Conservation (phyloP, 1,284 basidiomycete species). For the Cutaneotrichosporon sp. region DNA sequence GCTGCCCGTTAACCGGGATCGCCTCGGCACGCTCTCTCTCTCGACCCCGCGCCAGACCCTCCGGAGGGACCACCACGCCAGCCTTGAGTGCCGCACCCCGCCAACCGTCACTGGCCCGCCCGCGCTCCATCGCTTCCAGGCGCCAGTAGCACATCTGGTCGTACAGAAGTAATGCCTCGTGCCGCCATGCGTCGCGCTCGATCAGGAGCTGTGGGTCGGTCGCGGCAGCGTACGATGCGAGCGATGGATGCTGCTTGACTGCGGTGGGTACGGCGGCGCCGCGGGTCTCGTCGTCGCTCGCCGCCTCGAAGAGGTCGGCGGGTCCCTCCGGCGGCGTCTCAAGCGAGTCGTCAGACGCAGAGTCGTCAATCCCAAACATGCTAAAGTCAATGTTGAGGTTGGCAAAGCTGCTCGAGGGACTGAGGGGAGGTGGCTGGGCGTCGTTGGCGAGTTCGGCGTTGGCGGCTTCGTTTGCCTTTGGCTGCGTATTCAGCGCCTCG, state of each 20-base stretch:
- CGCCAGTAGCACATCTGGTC: constrained; percentile 4
- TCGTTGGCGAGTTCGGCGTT: too few relatives aligned
- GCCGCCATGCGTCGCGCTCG: constrained; percentile 1
- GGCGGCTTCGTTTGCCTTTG: too few relatives aligned
- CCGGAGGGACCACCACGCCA: neutral
- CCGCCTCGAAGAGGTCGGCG: too few relatives aligned
- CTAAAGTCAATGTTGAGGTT: constrained; percentile 1
- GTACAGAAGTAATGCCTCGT: neutral
- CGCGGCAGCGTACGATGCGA: neutral
- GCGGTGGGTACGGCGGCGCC: too few relatives aligned
- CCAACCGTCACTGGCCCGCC: constrained; percentile 1
- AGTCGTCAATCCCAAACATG: neutral
- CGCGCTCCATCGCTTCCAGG: constrained; percentile 1
- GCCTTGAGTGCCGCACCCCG: neutral
- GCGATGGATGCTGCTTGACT: too few relatives aligned
- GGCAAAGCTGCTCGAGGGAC: neutral
- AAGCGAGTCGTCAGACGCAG: too few relatives aligned
- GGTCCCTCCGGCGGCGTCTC: too few relatives aligned
- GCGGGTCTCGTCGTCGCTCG: too few relatives aligned
- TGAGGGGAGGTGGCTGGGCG: neutral
- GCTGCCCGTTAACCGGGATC: too few relatives aligned
- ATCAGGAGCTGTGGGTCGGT: neutral
- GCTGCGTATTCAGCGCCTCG: neutral
- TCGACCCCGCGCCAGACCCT: too few relatives aligned
- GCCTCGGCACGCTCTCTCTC: too few relatives aligned